Conservation (phyloP, 495 filamentous ascomycete genomes). For the Cercophora sp. region DNA sequence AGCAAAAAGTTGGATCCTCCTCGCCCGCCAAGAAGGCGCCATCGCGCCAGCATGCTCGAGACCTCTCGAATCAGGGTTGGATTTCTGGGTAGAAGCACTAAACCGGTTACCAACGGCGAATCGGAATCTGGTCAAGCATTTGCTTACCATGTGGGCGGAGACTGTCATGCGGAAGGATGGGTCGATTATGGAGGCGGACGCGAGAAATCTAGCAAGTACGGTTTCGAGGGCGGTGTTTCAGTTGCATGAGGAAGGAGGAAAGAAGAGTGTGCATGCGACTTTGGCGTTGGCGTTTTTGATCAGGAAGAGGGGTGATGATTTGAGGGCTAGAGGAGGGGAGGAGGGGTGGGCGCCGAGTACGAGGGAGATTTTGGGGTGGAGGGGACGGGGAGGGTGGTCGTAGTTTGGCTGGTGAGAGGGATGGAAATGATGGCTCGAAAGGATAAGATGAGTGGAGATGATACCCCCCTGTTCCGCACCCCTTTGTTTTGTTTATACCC, state of each 20-base stretch:
- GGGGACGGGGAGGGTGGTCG: slow-evolving; percentile 12
- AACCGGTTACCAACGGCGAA: slow-evolving; percentile 24
- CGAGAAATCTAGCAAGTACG: slow-evolving; percentile 20
- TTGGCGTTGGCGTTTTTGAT: slow-evolving; percentile 29
- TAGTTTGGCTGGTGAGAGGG: too few species aligned
- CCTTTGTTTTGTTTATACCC: too few species aligned
- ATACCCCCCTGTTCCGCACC: too few species aligned
- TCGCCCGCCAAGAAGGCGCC: slow-evolving; percentile 25
- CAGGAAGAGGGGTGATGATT: slow-evolving; percentile 27
- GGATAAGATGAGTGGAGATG: too few species aligned
- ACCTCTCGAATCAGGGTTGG: slow-evolving; percentile 26
- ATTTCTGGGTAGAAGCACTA: slow-evolving; percentile 33
- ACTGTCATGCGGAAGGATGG: slow-evolving; percentile 3
- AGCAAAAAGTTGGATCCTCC: slow-evolving; percentile 24
- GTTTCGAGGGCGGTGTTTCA: slow-evolving; percentile 29
- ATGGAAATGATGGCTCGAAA: too few species aligned
- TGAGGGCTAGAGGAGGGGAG: not conserved
- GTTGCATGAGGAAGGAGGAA: slow-evolving; percentile 9
- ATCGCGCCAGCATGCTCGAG: slow-evolving; percentile 21
- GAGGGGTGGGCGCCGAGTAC: slow-evolving; percentile 28
- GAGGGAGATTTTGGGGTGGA: slow-evolving; percentile 33
- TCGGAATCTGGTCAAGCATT: slow-evolving; percentile 26
- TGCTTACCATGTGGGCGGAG: slow-evolving; percentile 26
- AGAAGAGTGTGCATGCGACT: slow-evolving; percentile 23
- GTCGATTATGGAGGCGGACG: slow-evolving; percentile 19